Base-by-base conservation (phyloP, 169 alveolate species). In the Cryptosporidium xiaoi region DNA sequence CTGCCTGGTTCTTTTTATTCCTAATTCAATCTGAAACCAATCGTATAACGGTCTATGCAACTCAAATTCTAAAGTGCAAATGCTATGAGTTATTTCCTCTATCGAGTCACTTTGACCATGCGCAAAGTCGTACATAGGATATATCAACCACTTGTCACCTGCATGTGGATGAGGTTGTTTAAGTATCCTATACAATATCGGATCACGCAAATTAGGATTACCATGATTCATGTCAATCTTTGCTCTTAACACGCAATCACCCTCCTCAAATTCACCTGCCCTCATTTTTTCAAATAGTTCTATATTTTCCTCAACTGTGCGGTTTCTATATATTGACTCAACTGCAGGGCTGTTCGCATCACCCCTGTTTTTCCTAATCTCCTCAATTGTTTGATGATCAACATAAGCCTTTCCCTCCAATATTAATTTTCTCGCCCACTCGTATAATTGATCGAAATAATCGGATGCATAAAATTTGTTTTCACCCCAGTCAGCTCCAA, bases 41-140 rank as follows among this genome's bases (percentile, higher is more conserved):
- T 97, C 99, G 92, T 99, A 99, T 40, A 98, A 94, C 31, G 98
- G 99, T 56, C 99, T 93, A 91, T 99, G 98, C 64, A 96, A 95
- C 90, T 98, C 99, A 84, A 99, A 99, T 92, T 99, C 99, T 69
- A 98, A 89, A 0, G 99, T 98, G 90, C 99, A 99, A 65, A 98
- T 95, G 55, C 99, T 97, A 92, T 99, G 99, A 40, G 99, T 97
- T 60, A 99, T 97, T 67, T 94, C 92, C 92, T 98, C 99, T 36
- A 98, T 93, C 15, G 99, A 96, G 84, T 99, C 99, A 53, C 96
- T 95, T 82, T 98, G 97, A 34, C 99, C 99, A 83, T 99, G 99
- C 8, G 99, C 99, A 91, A 95, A 97, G 93, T 99, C 99, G 93
- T 98, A 99, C 93, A 98, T 97, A 2, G 99, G 99, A 90, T 99